Evolutionary conservation across 495 filamentous ascomycete species (phyloP).

Genomic region (Talaromyces proteolyticus): DNA sequence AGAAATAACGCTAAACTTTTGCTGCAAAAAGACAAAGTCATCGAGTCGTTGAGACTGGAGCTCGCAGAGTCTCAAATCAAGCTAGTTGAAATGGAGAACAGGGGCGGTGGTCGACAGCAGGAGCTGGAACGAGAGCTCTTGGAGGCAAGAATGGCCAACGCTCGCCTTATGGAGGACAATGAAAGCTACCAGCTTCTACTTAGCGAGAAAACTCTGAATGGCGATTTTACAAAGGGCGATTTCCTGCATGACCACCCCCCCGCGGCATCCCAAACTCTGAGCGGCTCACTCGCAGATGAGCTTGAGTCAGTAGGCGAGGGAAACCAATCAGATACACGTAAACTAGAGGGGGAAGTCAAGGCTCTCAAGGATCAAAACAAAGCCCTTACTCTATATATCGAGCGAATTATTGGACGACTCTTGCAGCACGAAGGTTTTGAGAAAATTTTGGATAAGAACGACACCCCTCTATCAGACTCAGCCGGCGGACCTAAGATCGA

Average conservation of each 20-base stretch:
- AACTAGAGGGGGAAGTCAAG: constrained; percentile 73
- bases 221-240: constrained; percentile 82
- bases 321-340: constrained; percentile 50
- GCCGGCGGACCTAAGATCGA: constrained; percentile 37
- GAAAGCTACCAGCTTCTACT: constrained; percentile 95
- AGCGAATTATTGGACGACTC: constrained; percentile 93
- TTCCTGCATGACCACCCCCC: constrained; percentile 57
- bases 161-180: constrained; percentile 94
- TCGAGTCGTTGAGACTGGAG: constrained; percentile 86
- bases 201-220: constrained; percentile 87
- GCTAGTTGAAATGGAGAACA: constrained; percentile 88
- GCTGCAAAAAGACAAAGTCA: constrained; percentile 91
- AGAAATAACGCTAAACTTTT: constrained; percentile 81
- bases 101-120: constrained; percentile 74
- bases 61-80: constrained; percentile 94
- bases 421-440: constrained; percentile 94
- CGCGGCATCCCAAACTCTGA: constrained; percentile 27
- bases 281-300: constrained; percentile 79
- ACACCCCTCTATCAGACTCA: constrained; percentile 15
- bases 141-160: constrained; percentile 89
- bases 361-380: constrained; percentile 92
- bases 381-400: constrained; percentile 92
- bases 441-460: constrained; percentile 61
- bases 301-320: constrained; percentile 59
- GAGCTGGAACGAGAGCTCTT: constrained; percentile 84